Conservation (phyloP, 176 grass and related monocot genomes). For the Triticum timopheevii region DNA sequence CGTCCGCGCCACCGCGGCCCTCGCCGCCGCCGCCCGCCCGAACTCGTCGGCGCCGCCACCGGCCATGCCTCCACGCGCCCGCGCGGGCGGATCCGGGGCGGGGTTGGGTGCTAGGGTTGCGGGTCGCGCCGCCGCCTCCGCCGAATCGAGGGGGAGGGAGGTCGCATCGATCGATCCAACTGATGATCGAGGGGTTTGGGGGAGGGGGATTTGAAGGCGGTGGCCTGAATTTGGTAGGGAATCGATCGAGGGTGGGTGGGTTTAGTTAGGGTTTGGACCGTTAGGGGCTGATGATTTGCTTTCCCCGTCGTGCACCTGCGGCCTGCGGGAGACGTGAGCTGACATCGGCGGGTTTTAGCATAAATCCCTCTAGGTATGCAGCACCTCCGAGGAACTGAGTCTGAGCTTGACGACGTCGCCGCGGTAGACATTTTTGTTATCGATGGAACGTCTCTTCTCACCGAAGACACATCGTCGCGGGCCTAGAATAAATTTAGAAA, state of each 20-base stretch:
- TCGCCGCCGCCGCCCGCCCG: constrained; percentile 56
- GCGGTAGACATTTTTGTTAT: too few relatives aligned
- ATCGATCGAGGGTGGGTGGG: background rate
- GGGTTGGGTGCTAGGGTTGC: background rate
- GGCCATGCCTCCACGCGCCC: constrained; percentile 24
- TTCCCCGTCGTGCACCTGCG: too few relatives aligned
- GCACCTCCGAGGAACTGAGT: too few relatives aligned
- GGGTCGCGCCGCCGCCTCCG: background rate
- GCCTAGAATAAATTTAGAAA: too few relatives aligned
- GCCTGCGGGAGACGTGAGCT: too few relatives aligned
- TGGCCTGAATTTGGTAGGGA: background rate
- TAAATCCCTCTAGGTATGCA: too few relatives aligned
- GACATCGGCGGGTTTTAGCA: too few relatives aligned
- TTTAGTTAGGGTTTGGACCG: background rate
- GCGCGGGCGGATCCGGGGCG: constrained; percentile 23
- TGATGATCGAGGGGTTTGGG: background rate
- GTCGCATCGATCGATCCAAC: background rate
- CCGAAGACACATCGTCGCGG: too few relatives aligned
- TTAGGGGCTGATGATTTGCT: background rate
- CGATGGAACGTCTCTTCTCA: too few relatives aligned
- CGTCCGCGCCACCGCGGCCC: constrained; percentile 52
- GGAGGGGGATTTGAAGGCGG: too few relatives aligned
- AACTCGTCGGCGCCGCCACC: constrained; percentile 47
- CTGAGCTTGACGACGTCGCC: too few relatives aligned
- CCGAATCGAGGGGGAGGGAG: background rate